phyloP scores from a whole-genome alignment of 2,329 filamentous ascomycete genomes.

The Thielaviopsis ethacetica region DNA sequence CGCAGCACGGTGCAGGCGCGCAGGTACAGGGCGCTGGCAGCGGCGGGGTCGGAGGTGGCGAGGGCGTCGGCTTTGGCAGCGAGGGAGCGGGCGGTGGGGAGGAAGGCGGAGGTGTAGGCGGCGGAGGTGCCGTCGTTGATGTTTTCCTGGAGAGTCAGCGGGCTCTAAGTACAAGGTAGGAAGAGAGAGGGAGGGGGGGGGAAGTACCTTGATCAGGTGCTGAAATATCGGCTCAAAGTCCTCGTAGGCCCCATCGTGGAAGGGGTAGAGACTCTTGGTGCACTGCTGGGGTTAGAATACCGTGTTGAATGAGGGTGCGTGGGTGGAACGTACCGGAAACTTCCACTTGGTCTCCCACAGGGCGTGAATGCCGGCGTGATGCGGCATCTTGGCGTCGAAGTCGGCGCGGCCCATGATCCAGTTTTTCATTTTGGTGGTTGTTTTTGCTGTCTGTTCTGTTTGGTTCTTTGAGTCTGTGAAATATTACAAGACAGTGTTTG shows the following conservation, averaged over 20 bases:
- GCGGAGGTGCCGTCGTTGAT: constrained; percentile 50
- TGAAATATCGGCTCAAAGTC: constrained; percentile 57
- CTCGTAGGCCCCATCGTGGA: constrained; percentile 52
- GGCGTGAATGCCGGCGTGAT: constrained; percentile 41
- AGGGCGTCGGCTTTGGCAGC: constrained; percentile 34
- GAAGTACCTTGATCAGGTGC: constrained; percentile 37
- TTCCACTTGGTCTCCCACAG: constrained; percentile 69
- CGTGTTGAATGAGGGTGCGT: no score
- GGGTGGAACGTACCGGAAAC: constrained; percentile 35
- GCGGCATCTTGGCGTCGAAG: constrained; percentile 31
- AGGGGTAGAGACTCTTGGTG: constrained; percentile 49
- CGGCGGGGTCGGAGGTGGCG: constrained; percentile 28
- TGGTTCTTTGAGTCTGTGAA: no score
- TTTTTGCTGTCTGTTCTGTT: no score
- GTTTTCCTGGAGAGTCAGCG: constrained; percentile 23
- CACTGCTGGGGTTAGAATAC: constrained; percentile 25
- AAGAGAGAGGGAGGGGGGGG: not conserved
- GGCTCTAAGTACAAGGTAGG: no score
- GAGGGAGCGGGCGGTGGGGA: constrained; percentile 43
- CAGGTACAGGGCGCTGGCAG: constrained; percentile 48
- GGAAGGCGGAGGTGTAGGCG: constrained; percentile 46
- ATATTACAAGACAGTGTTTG: no score
- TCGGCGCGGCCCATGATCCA: constrained; percentile 29
- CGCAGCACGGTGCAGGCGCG: constrained; percentile 57
- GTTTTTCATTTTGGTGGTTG: not conserved